Percentiles rank a stretch among this genome's conserved stretches.
Evolutionary conservation across 805 yeast genomes (phyloP).

Genomic region (Yarrowia keelungensis): DNA sequence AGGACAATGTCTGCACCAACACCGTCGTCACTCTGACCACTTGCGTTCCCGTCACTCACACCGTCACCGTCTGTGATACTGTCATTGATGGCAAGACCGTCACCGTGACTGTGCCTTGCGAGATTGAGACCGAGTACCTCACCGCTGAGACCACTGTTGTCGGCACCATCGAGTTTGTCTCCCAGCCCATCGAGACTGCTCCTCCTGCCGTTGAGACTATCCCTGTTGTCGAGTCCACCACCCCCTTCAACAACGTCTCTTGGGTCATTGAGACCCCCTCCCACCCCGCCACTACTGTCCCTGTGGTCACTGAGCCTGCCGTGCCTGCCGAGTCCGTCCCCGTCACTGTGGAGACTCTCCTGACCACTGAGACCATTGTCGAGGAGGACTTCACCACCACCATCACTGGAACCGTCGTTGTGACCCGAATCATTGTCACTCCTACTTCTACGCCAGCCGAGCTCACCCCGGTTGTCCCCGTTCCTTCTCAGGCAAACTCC

Average conservation of each 20-base stretch:
- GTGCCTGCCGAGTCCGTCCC: not conserved
- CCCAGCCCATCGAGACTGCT: not conserved
- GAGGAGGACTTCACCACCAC: slow-evolving; percentile 6
- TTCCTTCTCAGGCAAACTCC: not conserved
- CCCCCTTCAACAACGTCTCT: slow-evolving; percentile 3
- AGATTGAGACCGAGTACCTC: slow-evolving; percentile 5
- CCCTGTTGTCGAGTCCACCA: not conserved
- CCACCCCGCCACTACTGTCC: not conserved
- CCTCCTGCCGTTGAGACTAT: not conserved
- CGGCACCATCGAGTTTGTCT: slow-evolving; percentile 5
- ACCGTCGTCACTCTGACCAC: slow-evolving; percentile 1
- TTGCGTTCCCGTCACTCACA: not conserved
- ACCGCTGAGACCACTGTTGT: slow-evolving; percentile 6
- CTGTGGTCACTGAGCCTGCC: not conserved
- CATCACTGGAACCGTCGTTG: slow-evolving; percentile 10
- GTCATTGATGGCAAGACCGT: not conserved
- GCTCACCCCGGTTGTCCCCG: not conserved
- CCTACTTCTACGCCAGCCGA: not conserved
- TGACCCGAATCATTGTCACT: slow-evolving; percentile 2
- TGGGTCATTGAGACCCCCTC: not conserved
- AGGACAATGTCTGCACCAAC: not conserved
- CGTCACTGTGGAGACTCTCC: slow-evolving; percentile 1
- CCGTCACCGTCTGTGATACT: slow-evolving; percentile 1
- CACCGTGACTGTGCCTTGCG: not conserved
- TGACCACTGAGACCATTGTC: slow-evolving; percentile 3